A percentile compares a stretch with the other conserved stretches of the same genome.
These are phyloP conservation scores for Eutypa lata DNA, from an alignment of 2,329 filamentous ascomycete genomes.

Conservation along the genomic window DNA sequence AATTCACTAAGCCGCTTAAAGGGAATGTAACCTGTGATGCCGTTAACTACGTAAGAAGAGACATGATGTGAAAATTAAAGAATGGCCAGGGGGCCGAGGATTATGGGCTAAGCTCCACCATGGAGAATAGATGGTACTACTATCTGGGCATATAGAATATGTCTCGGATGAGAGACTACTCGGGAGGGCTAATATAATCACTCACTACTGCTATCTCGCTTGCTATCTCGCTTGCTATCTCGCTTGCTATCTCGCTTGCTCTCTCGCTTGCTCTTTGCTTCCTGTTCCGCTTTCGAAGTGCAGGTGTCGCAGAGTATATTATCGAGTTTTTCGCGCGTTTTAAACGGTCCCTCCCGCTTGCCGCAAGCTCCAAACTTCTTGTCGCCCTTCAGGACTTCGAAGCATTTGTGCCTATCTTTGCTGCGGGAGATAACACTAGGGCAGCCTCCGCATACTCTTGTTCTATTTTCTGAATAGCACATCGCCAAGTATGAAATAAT, in stretches of 20 bases:
- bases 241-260: background rate
- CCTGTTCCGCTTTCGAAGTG: background rate
- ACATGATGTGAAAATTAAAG: too few species aligned
- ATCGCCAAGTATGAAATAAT: background rate
- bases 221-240: background rate
- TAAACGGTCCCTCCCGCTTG: slow-evolving; percentile 9
- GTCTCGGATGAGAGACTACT: too few species aligned
- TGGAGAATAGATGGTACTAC: too few species aligned
- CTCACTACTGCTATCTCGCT: too few species aligned
- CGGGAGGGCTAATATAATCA: too few species aligned
- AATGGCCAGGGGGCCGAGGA: too few species aligned
- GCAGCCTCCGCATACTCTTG: slow-evolving; percentile 6
- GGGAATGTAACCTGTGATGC: too few species aligned
- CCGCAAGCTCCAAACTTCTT: slow-evolving; percentile 11
- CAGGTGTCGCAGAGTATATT: background rate
- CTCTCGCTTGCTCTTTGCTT: background rate
- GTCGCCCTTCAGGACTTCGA: slow-evolving; percentile 6
- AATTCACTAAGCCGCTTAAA: too few species aligned
- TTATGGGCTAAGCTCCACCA: too few species aligned
- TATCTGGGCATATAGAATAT: too few species aligned
- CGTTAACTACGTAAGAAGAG: too few species aligned
- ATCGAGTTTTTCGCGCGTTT: slow-evolving; percentile 1
- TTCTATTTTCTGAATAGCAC: slow-evolving; percentile 12
- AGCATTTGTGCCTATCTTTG: slow-evolving; percentile 10
- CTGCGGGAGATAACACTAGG: background rate